Percentiles rank a stretch among this genome's conserved stretches.
phyloP scores from a whole-genome alignment of 2,329 filamentous ascomycete genomes.

The Diaporthe batatas region DNA sequence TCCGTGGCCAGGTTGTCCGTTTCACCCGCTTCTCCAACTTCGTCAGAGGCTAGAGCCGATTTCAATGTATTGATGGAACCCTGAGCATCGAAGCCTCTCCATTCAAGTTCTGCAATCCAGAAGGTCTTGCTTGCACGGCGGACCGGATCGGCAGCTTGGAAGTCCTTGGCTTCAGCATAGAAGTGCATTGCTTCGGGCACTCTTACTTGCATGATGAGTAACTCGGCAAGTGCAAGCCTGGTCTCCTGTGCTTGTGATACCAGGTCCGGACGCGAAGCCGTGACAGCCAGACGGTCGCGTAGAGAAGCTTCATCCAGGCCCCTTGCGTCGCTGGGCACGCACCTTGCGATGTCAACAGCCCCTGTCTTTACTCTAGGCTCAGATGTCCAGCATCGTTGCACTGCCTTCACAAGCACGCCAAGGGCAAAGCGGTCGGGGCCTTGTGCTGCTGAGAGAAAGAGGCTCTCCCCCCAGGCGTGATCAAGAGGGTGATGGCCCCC shows the following conservation, averaged over 20 bases:
- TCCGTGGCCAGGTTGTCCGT: background rate
- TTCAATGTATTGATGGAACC: constrained; percentile 20
- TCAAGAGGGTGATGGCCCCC: constrained; percentile 26
- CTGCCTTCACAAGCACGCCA: background rate
- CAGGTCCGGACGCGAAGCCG: background rate
- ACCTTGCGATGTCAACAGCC: background rate
- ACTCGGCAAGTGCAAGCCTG: constrained; percentile 30
- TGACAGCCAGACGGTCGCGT: background rate
- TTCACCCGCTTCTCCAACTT: background rate
- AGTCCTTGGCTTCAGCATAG: background rate
- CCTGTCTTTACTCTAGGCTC: background rate
- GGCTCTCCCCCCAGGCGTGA: background rate
- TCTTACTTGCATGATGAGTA: background rate
- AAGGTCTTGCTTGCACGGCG: constrained; percentile 10
- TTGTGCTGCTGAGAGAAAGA: background rate
- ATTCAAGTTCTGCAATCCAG: constrained; percentile 33
- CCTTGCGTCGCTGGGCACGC: constrained; percentile 21
- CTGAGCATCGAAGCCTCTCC: background rate
- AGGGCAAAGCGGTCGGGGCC: background rate
- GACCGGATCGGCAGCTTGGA: constrained; percentile 1
- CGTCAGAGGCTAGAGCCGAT: background rate
- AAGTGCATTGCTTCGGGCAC: background rate
- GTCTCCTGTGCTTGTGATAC: constrained; percentile 23
- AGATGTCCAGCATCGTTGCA: background rate
- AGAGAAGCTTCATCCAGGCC: constrained; percentile 26